Evolutionary conservation across 441 rosid species (phyloP).

Genomic region (Biscutella auriculata): DNA sequence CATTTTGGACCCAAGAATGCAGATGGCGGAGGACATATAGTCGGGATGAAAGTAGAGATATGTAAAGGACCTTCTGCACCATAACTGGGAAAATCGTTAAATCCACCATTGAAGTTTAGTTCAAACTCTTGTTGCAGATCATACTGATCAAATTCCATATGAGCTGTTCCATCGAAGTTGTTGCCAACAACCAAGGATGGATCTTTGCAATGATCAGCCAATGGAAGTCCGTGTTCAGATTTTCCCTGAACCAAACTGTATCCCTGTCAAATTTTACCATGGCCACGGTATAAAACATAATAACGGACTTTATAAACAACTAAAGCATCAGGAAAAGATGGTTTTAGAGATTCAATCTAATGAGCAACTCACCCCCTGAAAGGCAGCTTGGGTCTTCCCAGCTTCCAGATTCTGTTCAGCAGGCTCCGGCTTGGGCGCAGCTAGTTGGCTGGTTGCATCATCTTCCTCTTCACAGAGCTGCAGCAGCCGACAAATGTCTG

Average conservation of each 20-base stretch:
- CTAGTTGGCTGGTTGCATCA: slow-evolving; percentile 82
- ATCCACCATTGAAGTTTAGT: slow-evolving; percentile 42
- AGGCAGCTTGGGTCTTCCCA: slow-evolving; percentile 31
- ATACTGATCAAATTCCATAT: slow-evolving; percentile 54
- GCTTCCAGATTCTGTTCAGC: slow-evolving; percentile 55
- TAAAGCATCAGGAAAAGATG: neutral
- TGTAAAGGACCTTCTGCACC: slow-evolving; percentile 40
- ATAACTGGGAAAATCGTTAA: slow-evolving; percentile 30
- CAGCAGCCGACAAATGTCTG: slow-evolving; percentile 83
- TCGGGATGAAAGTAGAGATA: slow-evolving; percentile 47
- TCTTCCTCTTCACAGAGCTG: slow-evolving; percentile 95
- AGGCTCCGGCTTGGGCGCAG: slow-evolving; percentile 85
- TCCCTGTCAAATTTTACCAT: slow-evolving; percentile 34
- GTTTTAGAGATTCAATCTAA: neutral
- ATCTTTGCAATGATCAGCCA: slow-evolving; percentile 51
- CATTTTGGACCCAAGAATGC: slow-evolving; percentile 96
- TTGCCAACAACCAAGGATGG: slow-evolving; percentile 36
- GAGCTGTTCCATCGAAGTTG: slow-evolving; percentile 38
- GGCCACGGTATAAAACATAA: neutral
- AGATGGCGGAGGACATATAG: slow-evolving; percentile 72
- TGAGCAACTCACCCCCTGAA: slow-evolving; percentile 42
- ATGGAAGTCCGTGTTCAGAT: slow-evolving; percentile 33
- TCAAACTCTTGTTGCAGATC: slow-evolving; percentile 65
- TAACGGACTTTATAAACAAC: neutral
- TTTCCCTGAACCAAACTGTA: slow-evolving; percentile 50